A percentile compares a stretch with the other conserved stretches of the same genome.
These are phyloP conservation scores for Calonectria henricotiae DNA, from an alignment of 2,329 filamentous ascomycete species.

Conservation along the genomic window DNA sequence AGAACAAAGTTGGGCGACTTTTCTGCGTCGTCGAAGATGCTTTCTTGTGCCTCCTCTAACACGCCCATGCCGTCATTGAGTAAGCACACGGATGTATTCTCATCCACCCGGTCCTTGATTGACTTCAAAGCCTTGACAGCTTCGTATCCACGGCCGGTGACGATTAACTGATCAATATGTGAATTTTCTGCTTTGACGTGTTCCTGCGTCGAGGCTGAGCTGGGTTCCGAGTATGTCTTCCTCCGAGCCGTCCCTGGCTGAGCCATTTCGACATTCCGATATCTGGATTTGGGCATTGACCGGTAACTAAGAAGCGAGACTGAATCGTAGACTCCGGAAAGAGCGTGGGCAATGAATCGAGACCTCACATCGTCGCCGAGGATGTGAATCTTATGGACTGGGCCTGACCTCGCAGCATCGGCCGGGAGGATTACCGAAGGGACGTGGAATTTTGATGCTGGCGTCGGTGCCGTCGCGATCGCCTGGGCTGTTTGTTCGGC, in stretches of 20 bases:
- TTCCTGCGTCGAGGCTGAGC: constrained; percentile 40
- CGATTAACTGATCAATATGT: constrained; percentile 80
- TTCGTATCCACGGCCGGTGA: constrained; percentile 74
- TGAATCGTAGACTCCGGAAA: constrained; percentile 62
- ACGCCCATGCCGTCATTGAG: constrained; percentile 88
- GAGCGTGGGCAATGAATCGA: constrained; percentile 61
- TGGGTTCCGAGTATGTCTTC: constrained; percentile 45
- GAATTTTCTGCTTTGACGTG: constrained; percentile 57
- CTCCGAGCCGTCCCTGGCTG: constrained; percentile 44
- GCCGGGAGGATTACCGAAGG: constrained; percentile 59
- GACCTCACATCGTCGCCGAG: constrained; percentile 62
- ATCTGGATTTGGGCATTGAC: constrained; percentile 50
- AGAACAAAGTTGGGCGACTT: constrained; percentile 83
- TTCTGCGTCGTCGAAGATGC: constrained; percentile 78
- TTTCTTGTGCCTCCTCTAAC: constrained; percentile 82
- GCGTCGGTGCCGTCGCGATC: constrained; percentile 38
- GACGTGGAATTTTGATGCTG: constrained; percentile 54
- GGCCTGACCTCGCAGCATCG: constrained; percentile 54
- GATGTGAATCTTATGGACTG: constrained; percentile 61
- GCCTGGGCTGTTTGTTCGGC: constrained; percentile 34
- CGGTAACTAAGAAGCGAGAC: constrained; percentile 58
- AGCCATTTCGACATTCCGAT: constrained; percentile 54
- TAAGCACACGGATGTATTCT: constrained; percentile 81
- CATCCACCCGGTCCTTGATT: constrained; percentile 78
- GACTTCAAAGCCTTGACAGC: constrained; percentile 70